These are phyloP conservation scores for Aspergillus sp. DNA, from an alignment of 2,329 filamentous ascomycete genomes.

Conservation along the genomic window DNA sequence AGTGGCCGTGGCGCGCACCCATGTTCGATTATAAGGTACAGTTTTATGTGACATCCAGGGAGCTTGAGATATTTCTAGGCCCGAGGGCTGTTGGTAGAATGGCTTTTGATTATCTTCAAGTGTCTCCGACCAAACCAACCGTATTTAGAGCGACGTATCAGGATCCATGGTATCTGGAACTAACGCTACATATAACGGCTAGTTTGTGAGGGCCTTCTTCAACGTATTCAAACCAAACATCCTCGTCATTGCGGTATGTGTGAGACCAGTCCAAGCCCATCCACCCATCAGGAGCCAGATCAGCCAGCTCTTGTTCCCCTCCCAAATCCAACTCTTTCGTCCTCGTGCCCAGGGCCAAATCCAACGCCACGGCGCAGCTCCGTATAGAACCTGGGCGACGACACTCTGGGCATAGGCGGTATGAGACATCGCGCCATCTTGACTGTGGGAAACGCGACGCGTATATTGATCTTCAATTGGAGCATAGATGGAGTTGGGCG, in stretches of 20 bases:
- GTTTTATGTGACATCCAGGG: not conserved
- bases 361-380: conserved; percentile 47
- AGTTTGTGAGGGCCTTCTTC: conserved; percentile 24
- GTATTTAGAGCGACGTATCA: not conserved
- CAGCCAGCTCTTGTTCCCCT: conserved; percentile 53
- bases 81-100: not conserved
- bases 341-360: conserved; percentile 49
- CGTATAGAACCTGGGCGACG: conserved; percentile 53
- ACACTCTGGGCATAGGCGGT: conserved; percentile 56
- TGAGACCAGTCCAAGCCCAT: conserved; percentile 44
- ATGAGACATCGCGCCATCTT: conserved; percentile 53
- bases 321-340: conserved; percentile 45
- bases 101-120: not conserved
- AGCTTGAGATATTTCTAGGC: not conserved
- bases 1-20: not conserved
- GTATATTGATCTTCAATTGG: conserved; percentile 54
- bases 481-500: conserved; percentile 51
- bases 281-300: conserved; percentile 53
- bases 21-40: not conserved
- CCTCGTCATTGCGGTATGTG: conserved; percentile 47
- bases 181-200: not conserved
- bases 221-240: conserved; percentile 55
- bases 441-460: conserved; percentile 53
- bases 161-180: not conserved
- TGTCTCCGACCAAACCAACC: not conserved